Evolutionary conservation across 345 rosid genomes (phyloP), one percentile per base, ranked within the genome.

Genomic region (Lumnitzera littorea): DNA sequence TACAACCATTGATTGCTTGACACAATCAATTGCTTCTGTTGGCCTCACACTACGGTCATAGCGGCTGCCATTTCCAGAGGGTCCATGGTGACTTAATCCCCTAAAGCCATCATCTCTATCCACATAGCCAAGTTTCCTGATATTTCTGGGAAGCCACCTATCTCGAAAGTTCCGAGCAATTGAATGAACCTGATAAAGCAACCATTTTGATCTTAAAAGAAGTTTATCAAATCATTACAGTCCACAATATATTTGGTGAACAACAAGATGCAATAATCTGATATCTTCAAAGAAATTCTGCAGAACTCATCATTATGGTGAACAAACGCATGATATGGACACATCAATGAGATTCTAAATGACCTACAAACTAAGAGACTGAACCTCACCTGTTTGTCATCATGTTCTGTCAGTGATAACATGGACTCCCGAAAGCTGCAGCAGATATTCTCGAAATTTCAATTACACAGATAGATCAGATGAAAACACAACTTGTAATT

Each of bases 391-490:
- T 88, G 90, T 72, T 80, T 86, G 75, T 94, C 97, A 56, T 80
- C 84, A 67, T 94, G 99, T 76, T 94, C 99, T 36, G 99, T 90
- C 74, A 94, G 82, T 46, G 91, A 87, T 70, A 94, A 78, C 49
- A 94, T 86, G 31, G 98, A 91, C 46, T 83, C 90, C 62, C 68
- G 80, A 72, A 91, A 88, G 82, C 99, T 94, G 96, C 88, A 82
- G 11, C 29, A 70, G 43, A 36, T 36, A 4, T 31, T 16, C 2
- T n/a, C 46, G 51, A 55, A 46, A 46, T 13, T 46, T 17, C 47
- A 47, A 43, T 48, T 27, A 17, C 16, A 48, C 13, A 27, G 16
- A 23, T 27, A 60, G 29, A 48, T 31, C 15, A 27, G 62, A 60
- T 15, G 36, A 48, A n/a, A 62, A 24, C 29, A 46, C 41, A 23